Base-by-base conservation (phyloP, 768 basidiomycete genomes). In the Panaeolus papilionaceus region DNA sequence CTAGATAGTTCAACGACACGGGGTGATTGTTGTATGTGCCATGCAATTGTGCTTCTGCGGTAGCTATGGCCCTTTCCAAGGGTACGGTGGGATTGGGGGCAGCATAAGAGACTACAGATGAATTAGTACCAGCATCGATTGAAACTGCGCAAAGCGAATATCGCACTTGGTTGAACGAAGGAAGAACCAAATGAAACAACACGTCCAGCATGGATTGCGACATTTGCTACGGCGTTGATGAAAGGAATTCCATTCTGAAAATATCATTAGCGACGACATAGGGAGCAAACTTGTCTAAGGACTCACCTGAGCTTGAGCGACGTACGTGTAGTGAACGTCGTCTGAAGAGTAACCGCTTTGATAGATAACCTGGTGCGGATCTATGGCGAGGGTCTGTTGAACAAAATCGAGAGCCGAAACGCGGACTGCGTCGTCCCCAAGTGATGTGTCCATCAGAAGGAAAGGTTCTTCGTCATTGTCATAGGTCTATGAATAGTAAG, bases 101-200 rank as follows among this genome's bases (percentile, higher is more conserved):
- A 5, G 85, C 79, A n/a, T 61, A 81, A 77, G 14, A 63, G 69
- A 9, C 69, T 79, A 74, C 44, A 2, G 49, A 67, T 51, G 16
- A 69, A 28, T 14, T 62, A 68, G 8, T 62, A 42, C 6, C 80
- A 79, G 9, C 78, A 12, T 38, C 78, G 37, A 70, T 68, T 3
- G 73, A 10, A 65, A 42, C 14, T 58, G 42, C 65, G 82, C 78
- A 74, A 26, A 33, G 33, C 3, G 5, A 33, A 72, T 64, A n/a
- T 78, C 23, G 16, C 67, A 83, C 83, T 73, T 0, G 82, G 76
- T 66, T 80, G 79, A 12, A 85, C 77, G 68, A 86, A 86, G 0
- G 82, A 85, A 11, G 81, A 80, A 23, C 85, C 81, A 66, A 85
- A 82, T 1, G 84, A 75, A 54, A 80, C 78, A 51, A 80, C 80